Conservation (phyloP, 1,139 yeast genomes). For the Nakaseomyces nivariensis region DNA sequence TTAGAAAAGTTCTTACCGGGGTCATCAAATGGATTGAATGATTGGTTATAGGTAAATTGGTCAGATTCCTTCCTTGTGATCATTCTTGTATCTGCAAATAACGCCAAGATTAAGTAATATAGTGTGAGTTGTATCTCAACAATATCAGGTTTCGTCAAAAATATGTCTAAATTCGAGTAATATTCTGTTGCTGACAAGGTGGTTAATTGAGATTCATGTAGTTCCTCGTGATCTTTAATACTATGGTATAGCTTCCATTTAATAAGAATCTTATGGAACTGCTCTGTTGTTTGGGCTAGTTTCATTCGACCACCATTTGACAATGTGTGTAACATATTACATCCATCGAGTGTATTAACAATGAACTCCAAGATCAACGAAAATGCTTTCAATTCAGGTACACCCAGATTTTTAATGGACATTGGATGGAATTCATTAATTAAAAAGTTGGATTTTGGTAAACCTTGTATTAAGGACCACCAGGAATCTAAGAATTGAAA, state of each 20-base stretch:
- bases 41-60: not conserved
- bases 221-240: conserved; percentile 19
- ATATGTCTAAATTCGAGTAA: conserved; percentile 2
- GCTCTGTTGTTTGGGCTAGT: conserved; percentile 15
- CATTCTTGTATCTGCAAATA: conserved; percentile 13
- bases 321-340: conserved; percentile 17
- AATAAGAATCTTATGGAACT: conserved; percentile 17
- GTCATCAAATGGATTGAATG: not conserved
- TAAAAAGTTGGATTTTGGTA: conserved; percentile 24
- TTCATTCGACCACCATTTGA: conserved; percentile 13
- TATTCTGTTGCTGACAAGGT: not conserved
- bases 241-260: conserved; percentile 24
- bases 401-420: conserved; percentile 11
- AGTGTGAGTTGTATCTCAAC: conserved; percentile 25
- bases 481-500: conserved; percentile 24
- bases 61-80: conserved; percentile 4
- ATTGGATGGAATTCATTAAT: conserved; percentile 26
- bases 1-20: not conserved
- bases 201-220: not conserved
- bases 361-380: conserved; percentile 16
- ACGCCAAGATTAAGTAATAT: conserved; percentile 18
- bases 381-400: conserved; percentile 20
- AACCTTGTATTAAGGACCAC: conserved; percentile 25
- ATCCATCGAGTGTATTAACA: conserved; percentile 19
- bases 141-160: conserved; percentile 17